Evolutionary conservation across 164 flowering plant species (phyloP).

Genomic region (Vitis rupestris): DNA sequence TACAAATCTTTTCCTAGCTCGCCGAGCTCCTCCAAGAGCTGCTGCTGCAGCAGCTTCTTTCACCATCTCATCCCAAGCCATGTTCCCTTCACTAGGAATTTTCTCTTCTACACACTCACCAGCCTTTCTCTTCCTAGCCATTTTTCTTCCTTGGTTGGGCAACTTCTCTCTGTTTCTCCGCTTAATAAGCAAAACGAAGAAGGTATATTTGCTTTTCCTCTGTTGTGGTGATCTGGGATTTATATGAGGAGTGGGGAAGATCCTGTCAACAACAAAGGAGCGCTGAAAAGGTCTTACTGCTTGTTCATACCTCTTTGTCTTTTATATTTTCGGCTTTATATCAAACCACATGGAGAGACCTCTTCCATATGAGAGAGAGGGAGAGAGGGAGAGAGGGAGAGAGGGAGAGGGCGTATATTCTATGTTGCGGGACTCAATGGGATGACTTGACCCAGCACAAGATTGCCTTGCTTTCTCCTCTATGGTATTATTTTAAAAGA

Average conservation of each 20-base stretch:
- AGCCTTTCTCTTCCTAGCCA: constrained; percentile 50
- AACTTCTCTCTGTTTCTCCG: background rate
- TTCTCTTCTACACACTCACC: constrained; percentile 15
- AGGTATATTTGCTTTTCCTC: background rate
- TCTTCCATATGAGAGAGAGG: background rate
- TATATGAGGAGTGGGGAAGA: constrained; percentile 16
- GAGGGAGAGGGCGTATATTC: background rate
- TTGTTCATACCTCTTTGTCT: constrained; percentile 26
- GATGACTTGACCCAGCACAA: constrained; percentile 1
- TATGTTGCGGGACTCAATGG: background rate
- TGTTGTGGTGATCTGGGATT: background rate
- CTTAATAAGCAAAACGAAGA: background rate
- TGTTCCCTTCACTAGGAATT: constrained; percentile 17
- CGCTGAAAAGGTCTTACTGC: constrained; percentile 25
- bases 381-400: background rate
- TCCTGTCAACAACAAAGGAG: constrained; percentile 16
- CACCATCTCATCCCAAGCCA: constrained; percentile 48
- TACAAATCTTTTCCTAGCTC: constrained; percentile 48
- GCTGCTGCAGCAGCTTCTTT: constrained; percentile 35
- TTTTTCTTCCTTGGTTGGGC: constrained; percentile 2
- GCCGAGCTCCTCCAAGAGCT: constrained; percentile 34
- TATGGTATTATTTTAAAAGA: background rate
- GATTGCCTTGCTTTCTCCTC: background rate
- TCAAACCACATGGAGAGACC: constrained; percentile 13
- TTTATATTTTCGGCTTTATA: constrained; percentile 2